Percentiles rank a stretch among this genome's conserved stretches.
Evolutionary conservation across 1,284 basidiomycete species (phyloP).

Genomic region (Ustilago esculenta): DNA sequence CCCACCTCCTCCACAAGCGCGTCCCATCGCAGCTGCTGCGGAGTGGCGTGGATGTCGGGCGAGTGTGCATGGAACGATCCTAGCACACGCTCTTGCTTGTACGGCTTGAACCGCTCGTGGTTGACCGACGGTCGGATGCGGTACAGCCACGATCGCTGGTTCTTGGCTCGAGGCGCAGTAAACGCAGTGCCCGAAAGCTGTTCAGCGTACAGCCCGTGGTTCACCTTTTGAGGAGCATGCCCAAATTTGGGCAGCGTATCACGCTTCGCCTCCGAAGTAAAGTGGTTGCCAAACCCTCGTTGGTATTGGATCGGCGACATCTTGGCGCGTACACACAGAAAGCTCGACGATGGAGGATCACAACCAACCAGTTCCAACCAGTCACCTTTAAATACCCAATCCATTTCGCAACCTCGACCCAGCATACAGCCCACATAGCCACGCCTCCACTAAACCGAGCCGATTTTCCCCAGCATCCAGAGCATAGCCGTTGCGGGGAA

Average conservation of each 20-base stretch:
- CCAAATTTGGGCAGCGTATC: constrained; percentile 72
- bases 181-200: constrained; percentile 75
- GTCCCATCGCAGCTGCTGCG: constrained; percentile 76
- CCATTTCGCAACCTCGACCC: too few relatives aligned
- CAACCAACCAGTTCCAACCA: too few relatives aligned
- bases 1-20: constrained; percentile 70
- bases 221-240: constrained; percentile 74
- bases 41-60: constrained; percentile 73
- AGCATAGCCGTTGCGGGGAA: too few relatives aligned
- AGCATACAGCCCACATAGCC: too few relatives aligned
- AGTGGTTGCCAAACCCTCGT: constrained; percentile 65
- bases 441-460: too few relatives aligned
- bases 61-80: constrained; percentile 26
- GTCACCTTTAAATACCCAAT: too few relatives aligned
- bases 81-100: constrained; percentile 73
- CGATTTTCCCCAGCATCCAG: too few relatives aligned
- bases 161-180: constrained; percentile 72
- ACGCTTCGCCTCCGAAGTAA: constrained; percentile 69
- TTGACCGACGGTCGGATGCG: constrained; percentile 76
- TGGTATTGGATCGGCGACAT: constrained; percentile 30
- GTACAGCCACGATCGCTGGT: constrained; percentile 69
- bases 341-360: too few relatives aligned
- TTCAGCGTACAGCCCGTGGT: constrained; percentile 75
- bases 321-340: too few relatives aligned
- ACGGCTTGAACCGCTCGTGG: constrained; percentile 74